Percentiles rank a stretch among this genome's conserved stretches.
Conservation (phyloP, 495 filamentous ascomycete species). For the Cudoniella acicularis region DNA sequence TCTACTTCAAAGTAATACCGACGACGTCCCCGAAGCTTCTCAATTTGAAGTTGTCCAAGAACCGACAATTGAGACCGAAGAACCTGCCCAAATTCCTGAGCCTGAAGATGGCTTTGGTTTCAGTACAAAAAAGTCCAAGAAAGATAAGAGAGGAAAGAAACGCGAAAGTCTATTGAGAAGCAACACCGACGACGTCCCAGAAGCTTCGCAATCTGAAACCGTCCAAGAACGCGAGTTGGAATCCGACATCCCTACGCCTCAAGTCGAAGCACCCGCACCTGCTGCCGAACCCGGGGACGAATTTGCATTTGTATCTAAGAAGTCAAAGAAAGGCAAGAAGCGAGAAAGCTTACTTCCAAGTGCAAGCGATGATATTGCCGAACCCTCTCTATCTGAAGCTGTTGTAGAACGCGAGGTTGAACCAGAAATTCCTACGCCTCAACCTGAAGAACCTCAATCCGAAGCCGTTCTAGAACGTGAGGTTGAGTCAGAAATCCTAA, state of each 20-base stretch:
- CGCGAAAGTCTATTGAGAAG: slow-evolving; percentile 3
- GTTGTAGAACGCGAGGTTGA: background rate
- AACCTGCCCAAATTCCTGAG: background rate
- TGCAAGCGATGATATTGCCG: background rate
- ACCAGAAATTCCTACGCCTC: slow-evolving; percentile 20
- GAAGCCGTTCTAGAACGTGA: background rate
- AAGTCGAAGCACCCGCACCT: slow-evolving; percentile 1
- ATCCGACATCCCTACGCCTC: background rate
- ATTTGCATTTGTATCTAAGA: slow-evolving; percentile 18
- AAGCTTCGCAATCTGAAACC: no score
- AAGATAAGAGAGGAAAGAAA: slow-evolving; percentile 27
- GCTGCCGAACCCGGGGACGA: slow-evolving; percentile 12
- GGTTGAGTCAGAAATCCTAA: background rate
- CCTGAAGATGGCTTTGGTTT: slow-evolving; percentile 19
- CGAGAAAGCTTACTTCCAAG: slow-evolving; percentile 3
- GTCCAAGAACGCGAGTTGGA: no score
- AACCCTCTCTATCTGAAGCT: background rate
- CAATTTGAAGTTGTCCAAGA: background rate
- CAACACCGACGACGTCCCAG: background rate
- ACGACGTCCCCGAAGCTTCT: background rate
- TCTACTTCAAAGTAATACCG: slow-evolving; percentile 2
- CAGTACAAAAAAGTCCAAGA: slow-evolving; percentile 21
- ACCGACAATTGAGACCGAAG: background rate
- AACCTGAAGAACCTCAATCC: background rate
- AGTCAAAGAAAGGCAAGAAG: slow-evolving; percentile 28